Conservation (phyloP, 2,329 filamentous ascomycete genomes). For the Talaromyces sp. region DNA sequence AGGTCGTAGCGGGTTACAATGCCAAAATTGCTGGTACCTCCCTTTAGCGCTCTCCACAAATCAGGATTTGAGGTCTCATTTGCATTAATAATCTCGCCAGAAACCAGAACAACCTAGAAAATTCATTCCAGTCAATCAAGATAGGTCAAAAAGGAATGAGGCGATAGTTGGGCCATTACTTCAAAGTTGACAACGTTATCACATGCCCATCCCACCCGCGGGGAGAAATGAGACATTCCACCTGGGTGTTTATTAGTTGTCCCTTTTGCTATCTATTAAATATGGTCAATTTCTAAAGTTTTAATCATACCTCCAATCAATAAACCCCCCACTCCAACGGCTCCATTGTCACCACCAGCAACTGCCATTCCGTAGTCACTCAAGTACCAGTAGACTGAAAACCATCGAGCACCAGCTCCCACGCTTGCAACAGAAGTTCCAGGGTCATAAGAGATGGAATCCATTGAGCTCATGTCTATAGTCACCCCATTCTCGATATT, state of each 20-base stretch:
- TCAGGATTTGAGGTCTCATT: background rate
- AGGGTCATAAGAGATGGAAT: background rate
- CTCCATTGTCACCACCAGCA: background rate
- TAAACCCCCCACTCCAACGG: background rate
- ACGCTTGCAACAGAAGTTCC: background rate
- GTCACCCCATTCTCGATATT: background rate
- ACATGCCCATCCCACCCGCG: background rate
- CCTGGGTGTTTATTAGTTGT: no score
- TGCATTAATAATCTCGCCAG: background rate
- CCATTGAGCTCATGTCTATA: background rate
- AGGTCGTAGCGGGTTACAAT: constrained; percentile 3
- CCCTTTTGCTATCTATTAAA: no score
- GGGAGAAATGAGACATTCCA: background rate
- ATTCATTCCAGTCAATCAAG: no score
- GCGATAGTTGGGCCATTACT: no score
- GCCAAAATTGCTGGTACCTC: constrained; percentile 9
- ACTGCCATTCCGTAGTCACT: background rate
- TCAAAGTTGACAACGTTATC: background rate
- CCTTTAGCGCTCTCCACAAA: background rate
- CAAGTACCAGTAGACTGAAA: background rate
- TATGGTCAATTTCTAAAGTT: no score
- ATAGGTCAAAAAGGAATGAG: no score
- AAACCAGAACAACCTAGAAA: background rate
- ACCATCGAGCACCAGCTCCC: background rate
- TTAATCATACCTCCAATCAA: background rate